Percentiles rank a stretch among this genome's conserved stretches.
phyloP scores from a whole-genome alignment of 192 early-diverging fungal genomes.

The Backusella circina region DNA sequence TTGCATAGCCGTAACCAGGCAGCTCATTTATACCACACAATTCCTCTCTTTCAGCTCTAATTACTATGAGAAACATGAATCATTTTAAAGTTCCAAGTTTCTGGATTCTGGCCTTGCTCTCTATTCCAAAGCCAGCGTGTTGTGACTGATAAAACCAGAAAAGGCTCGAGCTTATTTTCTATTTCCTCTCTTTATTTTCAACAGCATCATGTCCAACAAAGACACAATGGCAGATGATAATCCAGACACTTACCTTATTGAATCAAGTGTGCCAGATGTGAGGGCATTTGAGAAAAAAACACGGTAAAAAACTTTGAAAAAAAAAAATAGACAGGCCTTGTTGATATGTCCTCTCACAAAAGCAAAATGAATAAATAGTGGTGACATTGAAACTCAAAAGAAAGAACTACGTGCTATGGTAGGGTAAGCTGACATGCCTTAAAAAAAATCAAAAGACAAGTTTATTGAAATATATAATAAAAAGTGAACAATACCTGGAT shows the following conservation, averaged over 20 bases:
- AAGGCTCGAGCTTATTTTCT: neutral
- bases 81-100: too few relatives aligned
- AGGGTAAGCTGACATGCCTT: conserved; percentile 51
- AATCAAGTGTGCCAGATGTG: conserved; percentile 43
- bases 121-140: neutral
- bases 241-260: conserved; percentile 41
- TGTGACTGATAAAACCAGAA: neutral
- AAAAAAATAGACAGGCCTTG: neutral
- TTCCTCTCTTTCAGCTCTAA: too few relatives aligned
- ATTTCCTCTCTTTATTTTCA: neutral
- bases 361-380: conserved; percentile 30
- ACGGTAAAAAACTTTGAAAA: conserved; percentile 38
- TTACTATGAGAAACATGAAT: too few relatives aligned
- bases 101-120: neutral
- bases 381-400: conserved; percentile 78
- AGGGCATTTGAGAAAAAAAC: conserved; percentile 41
- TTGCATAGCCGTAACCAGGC: too few relatives aligned
- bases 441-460: neutral
- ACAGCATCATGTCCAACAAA: neutral
- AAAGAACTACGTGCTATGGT: conserved; percentile 82
- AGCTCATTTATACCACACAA: too few relatives aligned
- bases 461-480: conserved; percentile 2
- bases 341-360: neutral
- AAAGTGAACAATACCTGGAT: conserved; percentile 82
- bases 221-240: conserved; percentile 14